Evolutionary conservation across 495 filamentous ascomycete genomes (phyloP), one percentile per base, ranked within the genome.

Genomic region (Neurospora sp.): DNA sequence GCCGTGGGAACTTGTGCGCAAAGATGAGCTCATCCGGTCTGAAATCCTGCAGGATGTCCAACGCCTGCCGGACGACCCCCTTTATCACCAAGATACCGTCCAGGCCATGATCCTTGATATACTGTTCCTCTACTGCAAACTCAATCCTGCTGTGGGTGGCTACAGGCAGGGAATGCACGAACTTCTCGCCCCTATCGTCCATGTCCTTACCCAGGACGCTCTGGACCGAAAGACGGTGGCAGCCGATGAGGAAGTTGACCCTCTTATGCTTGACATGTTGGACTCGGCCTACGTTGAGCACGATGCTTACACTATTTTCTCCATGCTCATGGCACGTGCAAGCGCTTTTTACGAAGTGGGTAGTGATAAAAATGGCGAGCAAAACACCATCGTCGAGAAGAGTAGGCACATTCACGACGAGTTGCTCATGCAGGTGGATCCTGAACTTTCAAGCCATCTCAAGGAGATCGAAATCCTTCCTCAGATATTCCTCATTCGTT

Each of bases 111-210:
- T 99, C 73, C 86, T 94, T 27, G 93, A 98, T 79, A 89, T 98
- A 46, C 83, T 98, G 46, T 98, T 99, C 78, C 87, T 99, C 75
- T 98, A 93, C 82, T 94, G 94, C 79, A 98, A 97, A 81, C 89
- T 97, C 62, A 95, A 97, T 76, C 92, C 90, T 14, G 91, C 92
- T 76, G 84, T 95, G 59, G 91, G 94, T 20, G 86, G 86, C 1
- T 99, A 99, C 77, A 89, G 96, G 37, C 96, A 99, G 83, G 96
- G 96, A 20, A 98, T 99, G 94, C 96, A 99, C 79, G 96, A 99
- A 81, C 81, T 99, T 31, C 85, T 98, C 23, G 96, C 95, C 1
- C 95, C 96, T 5, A 90, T 99, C 39, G 83, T 98, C 11, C 97
- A 94, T 90, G 92, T 93, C 11, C 84, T 99, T 14, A 90, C 93